Conservation (phyloP, 1,284 basidiomycete genomes). For the Malassezia caprae region DNA sequence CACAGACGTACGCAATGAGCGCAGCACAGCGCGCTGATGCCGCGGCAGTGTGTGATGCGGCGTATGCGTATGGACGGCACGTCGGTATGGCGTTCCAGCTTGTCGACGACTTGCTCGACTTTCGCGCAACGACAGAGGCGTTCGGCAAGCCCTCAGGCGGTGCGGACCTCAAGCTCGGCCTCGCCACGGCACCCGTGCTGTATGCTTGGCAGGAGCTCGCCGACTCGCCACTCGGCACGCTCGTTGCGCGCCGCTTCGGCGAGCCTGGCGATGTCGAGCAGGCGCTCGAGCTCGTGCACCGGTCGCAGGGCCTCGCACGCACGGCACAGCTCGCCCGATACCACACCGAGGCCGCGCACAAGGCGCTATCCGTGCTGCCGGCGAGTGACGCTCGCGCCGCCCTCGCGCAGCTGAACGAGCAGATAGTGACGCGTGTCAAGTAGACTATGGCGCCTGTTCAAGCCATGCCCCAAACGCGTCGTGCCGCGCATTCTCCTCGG, state of each 20-base stretch:
- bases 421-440: conserved; percentile 35
- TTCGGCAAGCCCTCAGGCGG: conserved; percentile 73
- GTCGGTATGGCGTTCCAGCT: conserved; percentile 67
- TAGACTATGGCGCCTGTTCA: conserved; percentile 19
- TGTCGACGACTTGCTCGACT: conserved; percentile 83
- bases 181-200: conserved; percentile 84
- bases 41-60: conserved; percentile 71
- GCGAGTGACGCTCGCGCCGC: conserved; percentile 36
- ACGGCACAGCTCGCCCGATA: conserved; percentile 39
- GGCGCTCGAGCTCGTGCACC: conserved; percentile 51
- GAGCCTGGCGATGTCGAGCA: conserved; percentile 72
- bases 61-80: conserved; percentile 82
- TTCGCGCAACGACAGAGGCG: conserved; percentile 57
- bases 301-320: conserved; percentile 31
- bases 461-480: conserved; percentile 32
- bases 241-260: conserved; percentile 76
- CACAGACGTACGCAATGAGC: conserved; percentile 42
- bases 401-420: conserved; percentile 28
- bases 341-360: conserved; percentile 28
- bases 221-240: conserved; percentile 56
- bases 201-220: conserved; percentile 81
- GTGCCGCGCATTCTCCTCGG: conserved; percentile 11
- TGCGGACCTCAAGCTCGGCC: conserved; percentile 72
- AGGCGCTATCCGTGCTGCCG: conserved; percentile 29
- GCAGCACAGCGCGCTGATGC: conserved; percentile 15